These are phyloP conservation scores for Gloeopeniophorella convolvens DNA, from an alignment of 768 basidiomycete genomes.

Conservation along the genomic window DNA sequence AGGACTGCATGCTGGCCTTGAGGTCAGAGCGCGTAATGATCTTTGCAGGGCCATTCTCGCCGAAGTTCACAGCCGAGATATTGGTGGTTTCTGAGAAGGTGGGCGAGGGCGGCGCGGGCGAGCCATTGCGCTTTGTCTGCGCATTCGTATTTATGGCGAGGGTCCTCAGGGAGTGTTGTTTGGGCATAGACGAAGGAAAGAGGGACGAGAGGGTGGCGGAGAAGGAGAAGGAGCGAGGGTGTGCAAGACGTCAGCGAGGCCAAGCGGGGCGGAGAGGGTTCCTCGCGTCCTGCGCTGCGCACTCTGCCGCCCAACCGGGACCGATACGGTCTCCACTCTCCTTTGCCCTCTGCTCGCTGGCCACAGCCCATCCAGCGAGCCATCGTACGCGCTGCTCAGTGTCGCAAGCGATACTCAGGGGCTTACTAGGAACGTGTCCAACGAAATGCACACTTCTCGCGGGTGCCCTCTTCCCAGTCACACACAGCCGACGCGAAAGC, in stretches of 20 bases:
- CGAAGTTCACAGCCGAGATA: conserved; percentile 72
- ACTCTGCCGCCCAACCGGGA: no score
- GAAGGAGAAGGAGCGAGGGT: not conserved
- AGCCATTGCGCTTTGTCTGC: conserved; percentile 33
- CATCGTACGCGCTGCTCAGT: no score
- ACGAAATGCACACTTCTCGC: no score
- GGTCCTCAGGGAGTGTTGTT: conserved; percentile 51
- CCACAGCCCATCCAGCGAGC: no score
- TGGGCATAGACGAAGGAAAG: conserved; percentile 34
- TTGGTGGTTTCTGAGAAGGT: conserved; percentile 80
- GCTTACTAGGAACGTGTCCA: not conserved
- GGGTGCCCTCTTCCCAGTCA: no score
- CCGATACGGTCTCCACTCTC: no score
- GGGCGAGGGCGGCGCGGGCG: conserved; percentile 68
- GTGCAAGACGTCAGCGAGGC: not conserved
- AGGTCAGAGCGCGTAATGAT: conserved; percentile 77
- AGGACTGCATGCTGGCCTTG: conserved; percentile 70
- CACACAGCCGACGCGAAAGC: no score
- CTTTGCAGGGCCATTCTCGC: conserved; percentile 66
- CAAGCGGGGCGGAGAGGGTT: no score
- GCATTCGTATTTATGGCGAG: conserved; percentile 34
- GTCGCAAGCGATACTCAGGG: no score
- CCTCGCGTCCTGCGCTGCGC: no score
- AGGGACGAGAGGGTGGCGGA: not conserved
- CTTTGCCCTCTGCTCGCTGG: no score